Conservation (phyloP, 2,329 filamentous ascomycete genomes). For the Pseudopithomyces chartarum region DNA sequence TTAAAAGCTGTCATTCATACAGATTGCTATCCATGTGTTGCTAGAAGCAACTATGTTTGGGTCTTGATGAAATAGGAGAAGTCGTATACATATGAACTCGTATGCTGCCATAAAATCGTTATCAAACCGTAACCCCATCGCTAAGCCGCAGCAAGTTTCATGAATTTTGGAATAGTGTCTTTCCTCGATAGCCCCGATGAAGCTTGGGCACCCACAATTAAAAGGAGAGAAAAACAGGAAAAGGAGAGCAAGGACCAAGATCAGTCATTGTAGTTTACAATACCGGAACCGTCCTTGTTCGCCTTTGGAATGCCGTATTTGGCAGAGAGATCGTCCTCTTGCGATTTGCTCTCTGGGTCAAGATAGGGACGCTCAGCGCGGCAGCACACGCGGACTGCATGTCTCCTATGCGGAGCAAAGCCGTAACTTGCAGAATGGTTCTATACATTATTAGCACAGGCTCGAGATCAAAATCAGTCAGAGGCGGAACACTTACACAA, state of each 20-base stretch:
- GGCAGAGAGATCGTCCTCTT: slow-evolving; percentile 59
- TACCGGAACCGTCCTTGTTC: slow-evolving; percentile 61
- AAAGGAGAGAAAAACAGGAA: neutral
- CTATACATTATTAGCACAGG: slow-evolving; percentile 28
- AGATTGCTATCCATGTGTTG: neutral
- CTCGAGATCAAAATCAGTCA: neutral
- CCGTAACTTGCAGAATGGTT: slow-evolving; percentile 63
- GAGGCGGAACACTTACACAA: slow-evolving; percentile 44
- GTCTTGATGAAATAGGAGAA: neutral
- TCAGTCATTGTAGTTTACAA: slow-evolving; percentile 63
- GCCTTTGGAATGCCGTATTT: slow-evolving; percentile 56
- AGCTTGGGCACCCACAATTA: neutral
- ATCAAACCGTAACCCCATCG: neutral
- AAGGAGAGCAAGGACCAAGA: neutral
- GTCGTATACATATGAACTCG: neutral
- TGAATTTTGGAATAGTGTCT: neutral
- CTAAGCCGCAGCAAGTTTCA: slow-evolving; percentile 5
- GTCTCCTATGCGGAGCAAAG: slow-evolving; percentile 61
- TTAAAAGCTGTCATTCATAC: neutral
- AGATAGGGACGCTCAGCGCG: slow-evolving; percentile 55
- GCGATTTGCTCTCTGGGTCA: slow-evolving; percentile 53
- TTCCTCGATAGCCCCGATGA: slow-evolving; percentile 1
- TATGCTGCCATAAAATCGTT: neutral
- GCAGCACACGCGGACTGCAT: slow-evolving; percentile 57
- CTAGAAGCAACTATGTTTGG: neutral